Evolutionary conservation across 2,329 filamentous ascomycete genomes (phyloP).

Genomic region (Clarireedia sp.): DNA sequence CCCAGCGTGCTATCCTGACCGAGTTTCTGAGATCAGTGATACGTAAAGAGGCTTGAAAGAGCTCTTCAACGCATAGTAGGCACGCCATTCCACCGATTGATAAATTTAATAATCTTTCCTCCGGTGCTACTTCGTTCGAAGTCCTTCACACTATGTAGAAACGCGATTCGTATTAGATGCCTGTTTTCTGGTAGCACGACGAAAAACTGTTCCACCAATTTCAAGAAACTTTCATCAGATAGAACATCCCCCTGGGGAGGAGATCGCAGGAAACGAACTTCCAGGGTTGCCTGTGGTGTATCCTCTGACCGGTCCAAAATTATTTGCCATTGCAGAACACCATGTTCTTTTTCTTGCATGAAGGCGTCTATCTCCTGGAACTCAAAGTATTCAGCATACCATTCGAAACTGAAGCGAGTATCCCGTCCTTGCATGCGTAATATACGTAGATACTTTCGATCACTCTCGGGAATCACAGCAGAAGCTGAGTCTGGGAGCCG

Average conservation of each 20-base stretch:
- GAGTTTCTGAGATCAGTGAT: neutral
- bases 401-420: neutral
- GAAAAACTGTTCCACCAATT: neutral
- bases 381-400: neutral
- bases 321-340: slow-evolving; percentile 1
- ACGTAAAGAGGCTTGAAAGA: neutral
- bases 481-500: neutral
- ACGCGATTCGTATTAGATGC: neutral
- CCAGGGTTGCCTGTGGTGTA: neutral
- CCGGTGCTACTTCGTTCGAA: neutral
- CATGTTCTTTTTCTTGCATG: neutral
- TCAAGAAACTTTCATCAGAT: neutral
- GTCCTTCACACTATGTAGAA: neutral
- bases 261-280: neutral
- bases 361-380: neutral
- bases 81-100: neutral
- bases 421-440: neutral
- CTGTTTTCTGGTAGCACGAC: neutral
- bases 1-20: neutral
- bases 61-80: neutral
- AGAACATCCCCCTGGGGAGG: neutral
- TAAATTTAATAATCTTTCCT: neutral
- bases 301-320: neutral
- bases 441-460: neutral
- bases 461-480: neutral